Conservation (phyloP, 139 green algal genomes). For the Chlamydomonas urium region DNA sequence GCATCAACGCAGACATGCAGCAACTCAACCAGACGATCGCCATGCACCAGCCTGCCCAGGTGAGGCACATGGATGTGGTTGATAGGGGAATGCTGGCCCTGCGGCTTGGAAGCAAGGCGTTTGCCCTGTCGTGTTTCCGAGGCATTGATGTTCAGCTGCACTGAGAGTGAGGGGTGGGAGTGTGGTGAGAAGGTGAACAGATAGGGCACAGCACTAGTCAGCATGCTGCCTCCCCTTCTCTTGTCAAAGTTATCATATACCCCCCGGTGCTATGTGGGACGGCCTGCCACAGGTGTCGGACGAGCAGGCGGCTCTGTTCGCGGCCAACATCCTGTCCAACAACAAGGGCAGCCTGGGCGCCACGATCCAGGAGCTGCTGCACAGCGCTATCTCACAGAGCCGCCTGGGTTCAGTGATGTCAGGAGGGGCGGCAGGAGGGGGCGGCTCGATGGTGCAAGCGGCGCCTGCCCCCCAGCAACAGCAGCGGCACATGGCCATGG, state of each 20-base stretch:
- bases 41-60: not conserved
- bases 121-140: too few species aligned
- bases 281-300: conserved; percentile 9
- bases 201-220: too few species aligned
- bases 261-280: too few species aligned
- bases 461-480: not conserved
- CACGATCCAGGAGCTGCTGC: conserved; percentile 13
- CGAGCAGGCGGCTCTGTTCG: not conserved
- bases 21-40: conserved; percentile 12
- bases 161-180: not conserved
- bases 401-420: not conserved
- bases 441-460: not conserved
- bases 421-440: not conserved
- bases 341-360: conserved; percentile 11
- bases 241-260: too few species aligned
- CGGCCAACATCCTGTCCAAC: not conserved
- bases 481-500: not conserved
- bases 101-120: too few species aligned
- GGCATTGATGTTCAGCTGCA: too few species aligned
- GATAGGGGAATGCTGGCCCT: too few species aligned
- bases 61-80: not conserved
- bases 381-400: not conserved
- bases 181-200: too few species aligned
- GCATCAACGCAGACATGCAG: conserved; percentile 10
- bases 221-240: too few species aligned